Evolutionary conservation across 495 filamentous ascomycete genomes (phyloP).

Genomic region (Xylaria castorea): DNA sequence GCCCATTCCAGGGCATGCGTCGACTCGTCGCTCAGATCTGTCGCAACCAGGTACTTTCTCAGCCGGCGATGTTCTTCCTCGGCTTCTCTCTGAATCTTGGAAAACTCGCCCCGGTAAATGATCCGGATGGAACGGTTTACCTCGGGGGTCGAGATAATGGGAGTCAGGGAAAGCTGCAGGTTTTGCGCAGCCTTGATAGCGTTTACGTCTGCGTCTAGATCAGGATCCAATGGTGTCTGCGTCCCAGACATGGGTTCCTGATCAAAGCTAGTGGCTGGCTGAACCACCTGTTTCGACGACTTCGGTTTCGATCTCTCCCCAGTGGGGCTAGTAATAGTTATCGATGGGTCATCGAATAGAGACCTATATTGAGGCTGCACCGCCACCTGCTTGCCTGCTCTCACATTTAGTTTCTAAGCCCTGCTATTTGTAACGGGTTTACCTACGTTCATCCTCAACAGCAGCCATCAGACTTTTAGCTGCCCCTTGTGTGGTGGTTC

Average conservation of each 20-base stretch:
- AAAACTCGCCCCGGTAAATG: constrained; percentile 86
- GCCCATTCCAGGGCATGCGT: constrained; percentile 96
- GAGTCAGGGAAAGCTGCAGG: constrained; percentile 77
- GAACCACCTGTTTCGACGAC: constrained; percentile 71
- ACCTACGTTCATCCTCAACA: constrained; percentile 81
- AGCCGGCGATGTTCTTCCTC: constrained; percentile 77
- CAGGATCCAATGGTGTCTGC: constrained; percentile 82
- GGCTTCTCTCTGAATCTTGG: constrained; percentile 71
- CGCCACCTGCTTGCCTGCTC: constrained; percentile 49
- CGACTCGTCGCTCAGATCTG: constrained; percentile 90
- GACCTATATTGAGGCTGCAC: constrained; percentile 54
- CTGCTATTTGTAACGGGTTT: neutral
- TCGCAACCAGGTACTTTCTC: constrained; percentile 90
- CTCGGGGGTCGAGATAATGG: constrained; percentile 75
- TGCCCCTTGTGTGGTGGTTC: constrained; percentile 41
- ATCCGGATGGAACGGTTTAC: constrained; percentile 82
- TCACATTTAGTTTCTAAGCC: constrained; percentile 30
- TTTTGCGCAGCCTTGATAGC: constrained; percentile 88
- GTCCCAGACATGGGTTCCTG: constrained; percentile 65
- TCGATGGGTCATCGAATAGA: constrained; percentile 67
- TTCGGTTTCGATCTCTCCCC: constrained; percentile 59
- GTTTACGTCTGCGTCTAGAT: constrained; percentile 81
- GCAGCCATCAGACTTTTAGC: constrained; percentile 68
- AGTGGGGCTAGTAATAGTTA: constrained; percentile 67
- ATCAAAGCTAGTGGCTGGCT: constrained; percentile 84